These are phyloP conservation scores for Cyclostephanos tholiformis DNA, from an alignment of 108 stramenopile genomes.

Conservation along the genomic window DNA sequence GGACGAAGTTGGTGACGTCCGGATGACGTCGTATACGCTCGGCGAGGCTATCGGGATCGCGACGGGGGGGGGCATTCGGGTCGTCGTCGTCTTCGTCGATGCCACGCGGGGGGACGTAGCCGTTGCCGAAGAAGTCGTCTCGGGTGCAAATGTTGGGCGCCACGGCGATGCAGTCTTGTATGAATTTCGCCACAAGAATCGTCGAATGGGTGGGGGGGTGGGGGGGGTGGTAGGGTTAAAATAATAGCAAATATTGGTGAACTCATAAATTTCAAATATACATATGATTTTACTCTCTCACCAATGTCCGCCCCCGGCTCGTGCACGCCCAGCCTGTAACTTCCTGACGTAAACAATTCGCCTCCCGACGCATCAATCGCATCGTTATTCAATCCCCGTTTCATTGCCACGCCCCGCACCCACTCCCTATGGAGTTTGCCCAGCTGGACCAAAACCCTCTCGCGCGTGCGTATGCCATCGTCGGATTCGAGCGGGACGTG, in stretches of 20 bases:
- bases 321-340: conserved; percentile 93
- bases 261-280: no score
- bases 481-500: conserved; percentile 77
- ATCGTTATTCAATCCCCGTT: conserved; percentile 60
- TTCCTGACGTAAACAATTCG: conserved; percentile 89
- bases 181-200: neutral
- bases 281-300: neutral
- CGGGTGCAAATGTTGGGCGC: conserved; percentile 87
- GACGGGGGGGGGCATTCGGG: conserved; percentile 23
- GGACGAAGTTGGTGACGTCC: conserved; percentile 90
- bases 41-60: conserved; percentile 83
- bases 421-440: conserved; percentile 70
- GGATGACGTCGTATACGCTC: conserved; percentile 81
- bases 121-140: conserved; percentile 92
- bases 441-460: conserved; percentile 80
- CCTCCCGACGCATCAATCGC: conserved; percentile 78
- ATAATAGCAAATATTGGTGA: no score
- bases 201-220: neutral
- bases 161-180: conserved; percentile 57
- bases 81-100: conserved; percentile 32
- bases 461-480: conserved; percentile 76
- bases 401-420: conserved; percentile 66
- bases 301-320: conserved; percentile 98
- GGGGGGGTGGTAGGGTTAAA: neutral
- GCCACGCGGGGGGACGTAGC: conserved; percentile 36